These are phyloP conservation scores for Canavalia ensiformis DNA, from an alignment of 306 rosid genomes.

Conservation along the genomic window DNA sequence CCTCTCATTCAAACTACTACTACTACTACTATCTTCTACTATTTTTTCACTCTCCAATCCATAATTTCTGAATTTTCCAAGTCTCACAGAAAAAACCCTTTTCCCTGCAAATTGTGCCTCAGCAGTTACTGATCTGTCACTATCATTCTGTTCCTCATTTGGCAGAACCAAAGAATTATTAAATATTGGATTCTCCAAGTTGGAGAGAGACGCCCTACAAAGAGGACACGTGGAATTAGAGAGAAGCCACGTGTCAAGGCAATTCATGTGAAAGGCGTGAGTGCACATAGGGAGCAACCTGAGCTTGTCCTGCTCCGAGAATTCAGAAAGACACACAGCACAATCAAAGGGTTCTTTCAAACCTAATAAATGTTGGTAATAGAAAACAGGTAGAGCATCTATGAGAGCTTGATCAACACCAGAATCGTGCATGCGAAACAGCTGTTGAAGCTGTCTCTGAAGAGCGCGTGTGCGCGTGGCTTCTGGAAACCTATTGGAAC, in stretches of 20 bases:
- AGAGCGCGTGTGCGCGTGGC: conserved; percentile 56
- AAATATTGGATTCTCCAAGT: conserved; percentile 52
- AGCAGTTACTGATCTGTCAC: conserved; percentile 30
- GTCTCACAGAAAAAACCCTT: conserved; percentile 82
- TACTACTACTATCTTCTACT: conserved; percentile 52
- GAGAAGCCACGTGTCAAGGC: conserved; percentile 93
- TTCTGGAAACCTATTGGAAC: conserved; percentile 67
- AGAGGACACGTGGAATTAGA: conserved; percentile 93
- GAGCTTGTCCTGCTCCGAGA: conserved; percentile 69
- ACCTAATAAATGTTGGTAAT: conserved; percentile 69
- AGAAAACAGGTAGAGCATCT: conserved; percentile 78
- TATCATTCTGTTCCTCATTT: conserved; percentile 53
- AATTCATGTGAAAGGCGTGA: conserved; percentile 85
- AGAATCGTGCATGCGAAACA: conserved; percentile 79
- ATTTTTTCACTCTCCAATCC: conserved; percentile 41
- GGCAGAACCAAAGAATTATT: conserved; percentile 50
- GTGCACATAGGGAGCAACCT: conserved; percentile 82
- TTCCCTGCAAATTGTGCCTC: conserved; percentile 56
- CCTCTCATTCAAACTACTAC: conserved; percentile 65
- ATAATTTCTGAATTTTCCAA: conserved; percentile 74
- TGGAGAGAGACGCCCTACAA: conserved; percentile 68
- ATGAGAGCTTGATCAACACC: conserved; percentile 80
- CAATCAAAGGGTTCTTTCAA: conserved; percentile 84
- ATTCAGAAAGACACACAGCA: conserved; percentile 82
- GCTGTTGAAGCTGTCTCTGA: conserved; percentile 91